phyloP scores from a whole-genome alignment of 371 early-diverging fungal genomes.

The Mortierella sp. region DNA sequence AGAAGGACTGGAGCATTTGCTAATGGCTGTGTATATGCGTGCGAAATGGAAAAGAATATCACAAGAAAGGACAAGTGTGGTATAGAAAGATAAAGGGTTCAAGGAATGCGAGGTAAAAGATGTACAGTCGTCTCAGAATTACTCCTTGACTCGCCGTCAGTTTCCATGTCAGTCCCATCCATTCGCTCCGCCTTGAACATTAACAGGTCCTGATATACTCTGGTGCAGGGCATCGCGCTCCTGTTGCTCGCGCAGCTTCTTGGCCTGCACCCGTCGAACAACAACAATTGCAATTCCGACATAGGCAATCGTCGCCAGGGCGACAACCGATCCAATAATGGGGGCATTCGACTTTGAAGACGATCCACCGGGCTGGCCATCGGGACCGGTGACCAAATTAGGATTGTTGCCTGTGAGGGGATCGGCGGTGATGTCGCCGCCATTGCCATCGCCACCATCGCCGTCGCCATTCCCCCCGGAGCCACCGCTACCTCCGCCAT shows the following conservation, averaged over 20 bases:
- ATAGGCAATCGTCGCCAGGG: conserved; percentile 38
- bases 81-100: not conserved
- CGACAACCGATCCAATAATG: conserved; percentile 36
- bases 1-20: too few species aligned
- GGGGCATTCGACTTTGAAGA: conserved; percentile 12
- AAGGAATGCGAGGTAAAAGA: not conserved
- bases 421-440: not conserved
- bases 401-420: conserved; percentile 27
- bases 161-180: conserved; percentile 45
- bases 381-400: conserved; percentile 7
- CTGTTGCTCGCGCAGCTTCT: conserved; percentile 19
- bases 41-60: not conserved
- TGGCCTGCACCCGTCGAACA: conserved; percentile 18
- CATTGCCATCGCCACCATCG: not conserved
- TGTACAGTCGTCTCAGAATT: not conserved
- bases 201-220: conserved; percentile 35
- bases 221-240: conserved; percentile 9
- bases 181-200: conserved; percentile 24
- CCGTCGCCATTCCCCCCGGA: not conserved
- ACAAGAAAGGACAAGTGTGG: not conserved
- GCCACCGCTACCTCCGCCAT: not conserved
- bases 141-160: not conserved
- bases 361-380: not conserved
- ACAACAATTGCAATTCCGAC: conserved; percentile 42
- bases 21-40: too few species aligned